These are phyloP conservation scores for Corchorus capsularis DNA, from an alignment of 345 rosid genomes.

Conservation along the genomic window DNA sequence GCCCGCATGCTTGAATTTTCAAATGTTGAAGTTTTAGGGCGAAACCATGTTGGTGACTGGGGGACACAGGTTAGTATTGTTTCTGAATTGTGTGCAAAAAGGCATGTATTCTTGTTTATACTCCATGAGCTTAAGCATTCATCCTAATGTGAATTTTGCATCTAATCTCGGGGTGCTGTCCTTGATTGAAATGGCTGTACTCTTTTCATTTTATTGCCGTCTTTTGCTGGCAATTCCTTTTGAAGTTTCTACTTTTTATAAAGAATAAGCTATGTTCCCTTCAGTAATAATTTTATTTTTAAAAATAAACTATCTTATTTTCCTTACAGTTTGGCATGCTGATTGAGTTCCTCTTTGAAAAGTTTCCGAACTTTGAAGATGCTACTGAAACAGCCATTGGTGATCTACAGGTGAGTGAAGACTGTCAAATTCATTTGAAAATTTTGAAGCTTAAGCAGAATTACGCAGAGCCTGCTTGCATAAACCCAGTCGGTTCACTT, in stretches of 20 bases:
- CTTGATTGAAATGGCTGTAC: neutral
- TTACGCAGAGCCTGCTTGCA: neutral
- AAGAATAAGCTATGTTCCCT: neutral
- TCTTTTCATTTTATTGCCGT: constrained; percentile 1
- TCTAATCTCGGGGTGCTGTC: neutral
- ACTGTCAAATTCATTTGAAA: constrained; percentile 17
- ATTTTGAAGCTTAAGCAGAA: constrained; percentile 16
- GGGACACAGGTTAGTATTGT: constrained; percentile 85
- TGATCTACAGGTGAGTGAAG: constrained; percentile 79
- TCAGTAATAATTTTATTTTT: neutral
- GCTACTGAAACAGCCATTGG: constrained; percentile 78
- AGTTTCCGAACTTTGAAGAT: constrained; percentile 66
- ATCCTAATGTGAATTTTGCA: neutral
- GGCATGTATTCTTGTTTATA: neutral
- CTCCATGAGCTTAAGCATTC: neutral
- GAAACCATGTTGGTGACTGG: constrained; percentile 99
- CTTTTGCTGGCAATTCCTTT: neutral
- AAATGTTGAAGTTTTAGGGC: constrained; percentile 81
- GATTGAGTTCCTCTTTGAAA: constrained; percentile 87
- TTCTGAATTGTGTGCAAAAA: neutral
- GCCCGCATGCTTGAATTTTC: constrained; percentile 96
- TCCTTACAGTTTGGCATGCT: constrained; percentile 90
- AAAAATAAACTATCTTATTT: neutral
- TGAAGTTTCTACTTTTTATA: neutral
- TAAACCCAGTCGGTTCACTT: constrained; percentile 16